These are phyloP conservation scores for Stenogyne calaminthoides DNA, from an alignment of 305 asterid species.

Conservation along the genomic window DNA sequence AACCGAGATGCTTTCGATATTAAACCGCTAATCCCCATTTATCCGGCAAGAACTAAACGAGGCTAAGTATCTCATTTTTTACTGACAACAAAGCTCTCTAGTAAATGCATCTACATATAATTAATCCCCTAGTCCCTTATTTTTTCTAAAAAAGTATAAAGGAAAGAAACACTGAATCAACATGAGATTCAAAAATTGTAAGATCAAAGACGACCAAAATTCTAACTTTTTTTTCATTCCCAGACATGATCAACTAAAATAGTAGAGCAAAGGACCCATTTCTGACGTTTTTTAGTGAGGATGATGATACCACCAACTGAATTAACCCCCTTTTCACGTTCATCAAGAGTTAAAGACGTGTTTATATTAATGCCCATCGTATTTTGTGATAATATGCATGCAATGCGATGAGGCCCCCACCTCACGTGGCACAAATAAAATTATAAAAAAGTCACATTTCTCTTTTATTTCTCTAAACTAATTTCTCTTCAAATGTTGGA, in stretches of 20 bases:
- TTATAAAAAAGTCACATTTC: neutral
- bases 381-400: neutral
- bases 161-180: neutral
- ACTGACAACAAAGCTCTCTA: neutral
- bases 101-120: neutral
- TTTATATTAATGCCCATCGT: neutral
- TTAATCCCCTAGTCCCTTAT: too few relatives aligned
- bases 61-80: too few relatives aligned
- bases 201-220: neutral
- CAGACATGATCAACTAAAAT: neutral
- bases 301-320: slow-evolving; percentile 21
- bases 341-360: neutral
- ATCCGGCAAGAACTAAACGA: too few relatives aligned
- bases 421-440: neutral
- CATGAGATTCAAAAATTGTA: neutral
- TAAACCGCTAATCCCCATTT: too few relatives aligned
- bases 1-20: too few relatives aligned
- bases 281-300: slow-evolving; percentile 4
- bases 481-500: too few relatives aligned
- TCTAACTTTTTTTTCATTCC: neutral
- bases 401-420: neutral
- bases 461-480: too few relatives aligned
- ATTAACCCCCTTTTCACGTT: slow-evolving; percentile 10
- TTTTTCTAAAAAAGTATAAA: neutral
- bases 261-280: neutral